Evolutionary conservation across 2,329 filamentous ascomycete genomes (phyloP), one percentile per base, ranked within the genome.

Genomic region (Plenodomus lindquistii): DNA sequence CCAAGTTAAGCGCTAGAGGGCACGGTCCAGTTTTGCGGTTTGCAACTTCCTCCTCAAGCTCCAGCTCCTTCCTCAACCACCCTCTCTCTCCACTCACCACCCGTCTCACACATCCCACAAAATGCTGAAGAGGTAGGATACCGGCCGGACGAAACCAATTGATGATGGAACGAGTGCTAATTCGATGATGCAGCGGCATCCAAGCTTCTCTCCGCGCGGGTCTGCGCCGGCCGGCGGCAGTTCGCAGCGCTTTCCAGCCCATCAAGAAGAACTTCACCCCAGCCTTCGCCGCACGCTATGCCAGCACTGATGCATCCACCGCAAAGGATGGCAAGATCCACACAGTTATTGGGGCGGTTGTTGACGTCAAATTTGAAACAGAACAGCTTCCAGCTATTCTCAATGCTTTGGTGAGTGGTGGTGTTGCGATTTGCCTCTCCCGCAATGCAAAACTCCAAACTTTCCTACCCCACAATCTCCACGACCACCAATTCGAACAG

Each of bases 331-430:
- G 86, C 73, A 86, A 83, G 78, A 81, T 85, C 73, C 80, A 84
- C 75, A 80, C 91, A 81, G 92, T 97, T 78, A 97, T 97, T 44
- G 81, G 94, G 89, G 93, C 94, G 82, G 92, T 97, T 76, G 94
- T 97, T 71, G 94, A 97, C 81, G 93, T 97, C 79, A 97, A 97
- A 84, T 97, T 97, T 83, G 91, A 96, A 74, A 84, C 82, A 67
- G 89, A 93, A 63, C 89, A 93, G 81, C 89, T 99, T 64, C 94
- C 94, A 70, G 79, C 92, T 67, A 99, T 99, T 86, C 87, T 97
- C 76, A 97, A 99, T 81, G 94, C 94, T 75, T 84, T 99, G 27
- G 27, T 31, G 27, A 31, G 27, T 31, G 6, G 6, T 31, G 27
- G 27, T 15, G 27, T 4, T 31, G 27, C 4, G 4, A 4, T 31